These are phyloP conservation scores for Rehmannia glutinosa DNA, from an alignment of 257 asterid genomes.

Conservation along the genomic window DNA sequence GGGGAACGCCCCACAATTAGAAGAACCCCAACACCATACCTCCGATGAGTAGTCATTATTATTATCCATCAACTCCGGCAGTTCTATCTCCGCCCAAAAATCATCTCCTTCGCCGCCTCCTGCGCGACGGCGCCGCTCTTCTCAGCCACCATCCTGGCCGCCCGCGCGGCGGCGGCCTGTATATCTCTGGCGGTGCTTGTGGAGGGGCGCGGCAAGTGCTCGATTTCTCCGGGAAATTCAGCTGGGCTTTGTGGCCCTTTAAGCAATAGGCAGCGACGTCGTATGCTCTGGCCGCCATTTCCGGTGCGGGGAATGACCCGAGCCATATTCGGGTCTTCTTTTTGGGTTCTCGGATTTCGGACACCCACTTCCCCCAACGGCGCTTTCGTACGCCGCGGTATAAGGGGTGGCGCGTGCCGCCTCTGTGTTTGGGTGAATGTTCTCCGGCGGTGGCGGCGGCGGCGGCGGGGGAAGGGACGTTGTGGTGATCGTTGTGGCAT, in stretches of 20 bases:
- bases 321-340: conserved; percentile 65
- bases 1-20: background rate
- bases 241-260: conserved; percentile 43
- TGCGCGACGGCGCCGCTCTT: background rate
- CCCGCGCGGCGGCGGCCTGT: conserved; percentile 62
- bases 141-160: conserved; percentile 28
- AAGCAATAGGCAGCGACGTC: conserved; percentile 62
- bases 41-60: conserved; percentile 16
- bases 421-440: background rate
- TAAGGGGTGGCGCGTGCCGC: conserved; percentile 39
- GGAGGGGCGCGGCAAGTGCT: conserved; percentile 39
- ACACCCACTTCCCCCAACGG: conserved; percentile 73
- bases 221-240: conserved; percentile 45
- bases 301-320: conserved; percentile 57
- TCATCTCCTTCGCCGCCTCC: conserved; percentile 28
- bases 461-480: background rate
- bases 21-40: conserved; percentile 30
- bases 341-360: conserved; percentile 61
- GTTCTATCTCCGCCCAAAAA: conserved; percentile 51
- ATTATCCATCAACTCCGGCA: conserved; percentile 36
- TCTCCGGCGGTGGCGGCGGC: background rate
- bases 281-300: conserved; percentile 73
- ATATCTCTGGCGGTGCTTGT: conserved; percentile 41
- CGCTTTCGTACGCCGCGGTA: conserved; percentile 63
- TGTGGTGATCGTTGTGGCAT: conserved; percentile 14